Evolutionary conservation across 208 protist species (phyloP), one percentile per base, ranked within the genome.

Genomic region (Acanthamoeba culbertsoni): DNA sequence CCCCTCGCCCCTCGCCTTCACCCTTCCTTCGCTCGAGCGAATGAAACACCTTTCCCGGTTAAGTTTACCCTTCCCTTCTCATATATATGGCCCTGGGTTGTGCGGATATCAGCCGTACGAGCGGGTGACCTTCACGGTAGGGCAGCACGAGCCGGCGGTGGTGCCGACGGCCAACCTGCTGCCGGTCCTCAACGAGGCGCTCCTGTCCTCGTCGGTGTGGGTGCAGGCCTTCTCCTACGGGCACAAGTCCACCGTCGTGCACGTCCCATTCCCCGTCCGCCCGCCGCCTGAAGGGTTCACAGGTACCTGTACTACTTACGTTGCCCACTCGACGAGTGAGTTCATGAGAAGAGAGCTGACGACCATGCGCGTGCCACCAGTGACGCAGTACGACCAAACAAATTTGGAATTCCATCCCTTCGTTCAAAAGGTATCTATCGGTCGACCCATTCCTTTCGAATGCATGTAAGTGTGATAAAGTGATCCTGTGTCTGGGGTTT

Each of bases 131-230:
- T 28, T 96, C 23, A 94, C 63, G 23, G 65, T 92, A 5, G 57
- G 91, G 1, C 46, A 91, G 42, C 96, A 96, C 88, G 96, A 97
- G 31, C 68, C 94, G n/a, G 53, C 77, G 0, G 93, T 94, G n/a
- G 28, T 96, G 8, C 86, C 75, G 20, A 71, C 90, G 14, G 77
- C 53, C 2, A 62, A 94, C 28, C 91, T 96, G 28, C 65, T 97
- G 84, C 68, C 89, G 45, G 75, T 86, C 16, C 79, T 96, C 26
- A 97, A 97, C 86, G 94, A 97, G 55, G 45, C 48, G 0, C 75
- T 97, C 33, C n/a, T 73, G 18, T 82, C 65, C 7, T 96, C 95
- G 6, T 95, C 96, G 7, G 95, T 97, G 0, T 42, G 97, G 20
- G 3, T 97, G 18, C 96, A 97, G 45, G 96, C 88, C 46, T 53